Evolutionary conservation across 768 basidiomycete genomes (phyloP).

Genomic region (Mycena epipterygia): DNA sequence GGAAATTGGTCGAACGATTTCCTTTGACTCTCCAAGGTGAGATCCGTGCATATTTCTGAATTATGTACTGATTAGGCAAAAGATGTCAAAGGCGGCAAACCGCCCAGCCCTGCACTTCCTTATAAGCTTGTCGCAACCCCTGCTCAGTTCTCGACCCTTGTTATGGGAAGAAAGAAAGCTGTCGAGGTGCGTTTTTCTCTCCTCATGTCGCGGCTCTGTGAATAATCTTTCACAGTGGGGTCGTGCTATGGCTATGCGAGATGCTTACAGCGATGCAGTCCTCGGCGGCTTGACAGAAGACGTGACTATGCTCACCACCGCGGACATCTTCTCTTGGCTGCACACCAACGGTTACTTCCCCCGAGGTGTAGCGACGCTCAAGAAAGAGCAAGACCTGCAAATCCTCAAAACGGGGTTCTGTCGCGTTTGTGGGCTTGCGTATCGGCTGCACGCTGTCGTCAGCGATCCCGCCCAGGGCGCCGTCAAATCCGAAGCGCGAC

Average conservation of each 20-base stretch:
- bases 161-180: constrained; percentile 63
- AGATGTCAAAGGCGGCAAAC: constrained; percentile 46
- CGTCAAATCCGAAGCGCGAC: constrained; percentile 15
- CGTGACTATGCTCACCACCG: constrained; percentile 51
- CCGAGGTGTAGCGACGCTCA: constrained; percentile 16
- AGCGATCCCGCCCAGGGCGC: constrained; percentile 14
- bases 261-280: constrained; percentile 51
- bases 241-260: constrained; percentile 59
- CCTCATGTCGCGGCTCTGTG: not conserved
- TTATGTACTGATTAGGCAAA: not conserved
- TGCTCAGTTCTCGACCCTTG: constrained; percentile 51
- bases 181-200: constrained; percentile 56
- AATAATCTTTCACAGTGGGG: constrained; percentile 55
- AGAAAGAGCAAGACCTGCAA: constrained; percentile 27
- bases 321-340: constrained; percentile 63
- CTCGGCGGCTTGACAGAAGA: constrained; percentile 27
- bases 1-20: constrained; percentile 50
- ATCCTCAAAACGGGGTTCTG: constrained; percentile 44
- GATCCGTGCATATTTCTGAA: not conserved
- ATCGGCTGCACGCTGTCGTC: constrained; percentile 36
- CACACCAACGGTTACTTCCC: constrained; percentile 55
- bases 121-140: constrained; percentile 55
- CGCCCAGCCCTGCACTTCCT: constrained; percentile 46
- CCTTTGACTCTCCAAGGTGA: constrained; percentile 61
- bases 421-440: constrained; percentile 48